Conservation (phyloP, 805 yeast species). For the Ogataea nitratoaversa region DNA sequence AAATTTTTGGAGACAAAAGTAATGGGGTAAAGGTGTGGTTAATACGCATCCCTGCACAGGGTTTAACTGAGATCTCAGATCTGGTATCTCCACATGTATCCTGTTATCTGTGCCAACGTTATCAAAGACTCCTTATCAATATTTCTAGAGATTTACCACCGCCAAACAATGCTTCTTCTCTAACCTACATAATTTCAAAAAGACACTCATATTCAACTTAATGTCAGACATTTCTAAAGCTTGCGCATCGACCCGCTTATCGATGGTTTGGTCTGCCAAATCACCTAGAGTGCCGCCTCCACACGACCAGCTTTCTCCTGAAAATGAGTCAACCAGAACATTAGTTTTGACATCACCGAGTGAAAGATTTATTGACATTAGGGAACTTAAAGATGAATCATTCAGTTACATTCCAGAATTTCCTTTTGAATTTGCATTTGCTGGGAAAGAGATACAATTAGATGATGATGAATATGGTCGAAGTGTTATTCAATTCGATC, state of each 20-base stretch:
- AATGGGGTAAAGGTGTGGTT: too few relatives aligned
- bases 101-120: too few relatives aligned
- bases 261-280: slow-evolving; percentile 46
- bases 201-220: background rate
- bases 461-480: slow-evolving; percentile 35
- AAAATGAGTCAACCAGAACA: slow-evolving; percentile 41
- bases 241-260: slow-evolving; percentile 39
- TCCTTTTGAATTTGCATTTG: slow-evolving; percentile 26
- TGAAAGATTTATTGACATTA: slow-evolving; percentile 44
- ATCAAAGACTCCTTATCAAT: too few relatives aligned
- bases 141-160: too few relatives aligned
- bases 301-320: background rate
- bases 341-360: slow-evolving; percentile 43
- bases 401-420: slow-evolving; percentile 4
- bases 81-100: too few relatives aligned
- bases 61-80: too few relatives aligned
- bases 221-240: background rate
- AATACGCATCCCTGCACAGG: too few relatives aligned
- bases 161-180: too few relatives aligned
- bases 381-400: slow-evolving; percentile 14
- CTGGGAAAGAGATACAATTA: slow-evolving; percentile 35
- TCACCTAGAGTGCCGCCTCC: slow-evolving; percentile 28
- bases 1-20: too few relatives aligned
- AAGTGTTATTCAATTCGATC: slow-evolving; percentile 36
- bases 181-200: too few relatives aligned